phyloP scores from a whole-genome alignment of 441 rosid species.

The Erysimum cheiri region DNA sequence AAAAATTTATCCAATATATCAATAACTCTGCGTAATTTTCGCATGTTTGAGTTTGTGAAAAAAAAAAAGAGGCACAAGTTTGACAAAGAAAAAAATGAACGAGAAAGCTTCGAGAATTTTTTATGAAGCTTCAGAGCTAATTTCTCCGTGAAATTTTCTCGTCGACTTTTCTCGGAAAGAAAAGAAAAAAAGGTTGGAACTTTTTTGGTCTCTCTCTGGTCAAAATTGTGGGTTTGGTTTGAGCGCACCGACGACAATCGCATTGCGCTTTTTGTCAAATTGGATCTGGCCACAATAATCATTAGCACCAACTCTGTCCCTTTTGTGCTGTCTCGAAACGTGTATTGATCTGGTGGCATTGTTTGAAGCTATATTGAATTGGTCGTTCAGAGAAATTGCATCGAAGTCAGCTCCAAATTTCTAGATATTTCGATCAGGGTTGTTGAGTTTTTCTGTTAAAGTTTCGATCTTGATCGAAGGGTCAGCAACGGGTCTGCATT shows the following conservation, averaged over 20 bases:
- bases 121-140: constrained; percentile 43
- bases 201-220: constrained; percentile 40
- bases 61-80: too few relatives aligned
- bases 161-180: constrained; percentile 31
- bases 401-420: constrained; percentile 31
- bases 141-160: constrained; percentile 24
- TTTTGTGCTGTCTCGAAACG: constrained; percentile 37
- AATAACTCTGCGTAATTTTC: constrained; percentile 40
- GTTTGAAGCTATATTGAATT: constrained; percentile 21
- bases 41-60: constrained; percentile 20
- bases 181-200: constrained; percentile 10
- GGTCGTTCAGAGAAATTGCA: constrained; percentile 16
- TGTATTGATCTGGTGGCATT: constrained; percentile 26
- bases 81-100: constrained; percentile 14
- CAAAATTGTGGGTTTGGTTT: constrained; percentile 33
- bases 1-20: constrained; percentile 26
- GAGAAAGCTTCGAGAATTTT: constrained; percentile 10
- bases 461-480: constrained; percentile 46
- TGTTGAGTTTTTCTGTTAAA: constrained; percentile 35
- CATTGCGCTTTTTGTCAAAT: constrained; percentile 41
- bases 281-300: constrained; percentile 59
- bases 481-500: too few relatives aligned
- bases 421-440: constrained; percentile 20
- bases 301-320: constrained; percentile 41
- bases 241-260: constrained; percentile 36